Percentiles rank a stretch among this genome's conserved stretches.
These are phyloP conservation scores for Coniferiporia weirii DNA, from an alignment of 1,284 basidiomycete genomes.

Conservation along the genomic window DNA sequence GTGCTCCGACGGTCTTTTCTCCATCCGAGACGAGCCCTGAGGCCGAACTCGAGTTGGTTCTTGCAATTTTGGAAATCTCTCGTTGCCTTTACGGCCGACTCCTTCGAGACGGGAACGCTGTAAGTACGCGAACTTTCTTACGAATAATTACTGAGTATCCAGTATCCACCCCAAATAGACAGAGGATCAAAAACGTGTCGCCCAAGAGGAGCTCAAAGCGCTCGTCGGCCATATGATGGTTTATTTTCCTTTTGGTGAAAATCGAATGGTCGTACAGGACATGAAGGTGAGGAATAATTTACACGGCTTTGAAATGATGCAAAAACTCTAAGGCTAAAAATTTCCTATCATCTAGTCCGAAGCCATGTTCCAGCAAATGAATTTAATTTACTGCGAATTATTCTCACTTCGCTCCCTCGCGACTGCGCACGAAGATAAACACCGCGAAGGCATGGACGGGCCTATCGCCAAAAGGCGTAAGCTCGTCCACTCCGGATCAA, in stretches of 20 bases:
- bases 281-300: constrained; percentile 43
- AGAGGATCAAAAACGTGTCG: constrained; percentile 15
- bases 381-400: constrained; percentile 73
- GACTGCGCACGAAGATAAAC: neutral
- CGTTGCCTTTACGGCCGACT: constrained; percentile 63
- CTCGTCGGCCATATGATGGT: constrained; percentile 68
- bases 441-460: neutral
- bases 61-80: constrained; percentile 57
- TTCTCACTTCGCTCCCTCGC: constrained; percentile 45
- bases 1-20: constrained; percentile 75
- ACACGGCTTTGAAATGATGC: neutral
- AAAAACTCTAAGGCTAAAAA: neutral
- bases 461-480: constrained; percentile 3
- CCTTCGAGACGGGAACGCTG: constrained; percentile 32
- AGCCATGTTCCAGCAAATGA: constrained; percentile 62
- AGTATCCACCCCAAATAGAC: constrained; percentile 21
- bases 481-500: neutral
- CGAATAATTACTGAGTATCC: constrained; percentile 18
- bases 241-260: constrained; percentile 75
- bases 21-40: constrained; percentile 51
- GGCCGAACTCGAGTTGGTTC: constrained; percentile 59
- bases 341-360: constrained; percentile 38
- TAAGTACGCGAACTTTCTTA: constrained; percentile 17
- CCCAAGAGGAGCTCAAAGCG: constrained; percentile 43
- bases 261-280: constrained; percentile 38